These are phyloP conservation scores for Globisporangium ultimum DNA, from an alignment of 352 stramenopile species.

Conservation along the genomic window DNA sequence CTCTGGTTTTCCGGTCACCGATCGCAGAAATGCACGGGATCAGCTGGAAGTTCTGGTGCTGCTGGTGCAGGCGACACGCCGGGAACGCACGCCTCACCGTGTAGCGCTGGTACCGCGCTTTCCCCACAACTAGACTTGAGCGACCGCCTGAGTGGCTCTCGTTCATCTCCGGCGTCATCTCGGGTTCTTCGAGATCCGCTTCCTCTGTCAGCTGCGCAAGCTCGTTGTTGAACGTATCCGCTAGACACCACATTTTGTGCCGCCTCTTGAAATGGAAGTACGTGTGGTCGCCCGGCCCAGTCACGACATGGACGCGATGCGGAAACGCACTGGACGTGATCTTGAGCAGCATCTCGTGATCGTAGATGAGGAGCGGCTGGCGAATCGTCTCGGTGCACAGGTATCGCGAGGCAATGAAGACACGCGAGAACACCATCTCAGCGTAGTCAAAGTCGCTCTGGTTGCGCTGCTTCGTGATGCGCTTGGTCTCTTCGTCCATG, in stretches of 20 bases:
- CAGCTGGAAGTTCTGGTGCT: conserved; percentile 19
- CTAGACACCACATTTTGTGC: conserved; percentile 15
- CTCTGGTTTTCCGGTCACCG: conserved; percentile 8
- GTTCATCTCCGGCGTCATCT: not conserved
- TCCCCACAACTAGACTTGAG: not conserved
- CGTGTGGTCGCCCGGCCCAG: conserved; percentile 15
- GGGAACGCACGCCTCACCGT: conserved; percentile 21
- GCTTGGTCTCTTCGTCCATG: conserved; percentile 16
- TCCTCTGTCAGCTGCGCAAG: conserved; percentile 15
- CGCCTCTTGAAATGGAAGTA: conserved; percentile 18
- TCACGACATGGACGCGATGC: conserved; percentile 14
- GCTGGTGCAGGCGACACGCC: conserved; percentile 22
- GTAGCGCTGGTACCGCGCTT: conserved; percentile 12
- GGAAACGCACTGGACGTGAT: conserved; percentile 14
- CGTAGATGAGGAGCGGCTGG: conserved; percentile 23
- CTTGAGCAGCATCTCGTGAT: conserved; percentile 24
- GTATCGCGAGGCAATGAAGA: conserved; percentile 20
- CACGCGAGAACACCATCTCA: conserved; percentile 18
- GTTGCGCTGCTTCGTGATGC: conserved; percentile 10
- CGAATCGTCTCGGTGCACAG: conserved; percentile 20
- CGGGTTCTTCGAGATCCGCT: not conserved
- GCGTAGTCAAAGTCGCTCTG: conserved; percentile 21
- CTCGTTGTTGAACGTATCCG: conserved; percentile 22
- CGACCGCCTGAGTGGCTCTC: not conserved
- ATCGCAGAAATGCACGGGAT: conserved; percentile 19